Conservation (phyloP, 2,329 filamentous ascomycete species). For the Aquanectria penicillioides region DNA sequence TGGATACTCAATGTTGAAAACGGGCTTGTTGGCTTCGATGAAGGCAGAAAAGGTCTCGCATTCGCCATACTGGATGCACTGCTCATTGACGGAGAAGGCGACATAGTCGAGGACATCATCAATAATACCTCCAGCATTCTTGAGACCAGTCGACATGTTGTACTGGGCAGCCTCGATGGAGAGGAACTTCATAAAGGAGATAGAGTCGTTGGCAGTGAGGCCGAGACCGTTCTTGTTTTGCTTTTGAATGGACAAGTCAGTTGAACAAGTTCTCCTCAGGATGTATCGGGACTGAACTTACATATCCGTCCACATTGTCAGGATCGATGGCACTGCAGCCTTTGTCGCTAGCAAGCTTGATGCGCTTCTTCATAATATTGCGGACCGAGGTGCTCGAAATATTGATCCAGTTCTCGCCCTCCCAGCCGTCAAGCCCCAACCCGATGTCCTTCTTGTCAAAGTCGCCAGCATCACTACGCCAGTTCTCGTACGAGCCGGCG, state of each 20-base stretch:
- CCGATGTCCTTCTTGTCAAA: slow-evolving; percentile 69
- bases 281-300: slow-evolving; percentile 43
- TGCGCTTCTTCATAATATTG: slow-evolving; percentile 69
- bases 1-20: slow-evolving; percentile 80
- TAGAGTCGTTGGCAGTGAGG: slow-evolving; percentile 65
- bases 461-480: slow-evolving; percentile 64
- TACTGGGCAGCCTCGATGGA: slow-evolving; percentile 61
- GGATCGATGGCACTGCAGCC: slow-evolving; percentile 77
- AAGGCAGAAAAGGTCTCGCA: slow-evolving; percentile 68
- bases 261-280: neutral
- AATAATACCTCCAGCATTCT: slow-evolving; percentile 74
- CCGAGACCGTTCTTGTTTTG: slow-evolving; percentile 71
- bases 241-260: slow-evolving; percentile 29
- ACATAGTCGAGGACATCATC: slow-evolving; percentile 56
- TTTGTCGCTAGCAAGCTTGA: slow-evolving; percentile 67
- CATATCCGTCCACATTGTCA: slow-evolving; percentile 76
- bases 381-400: slow-evolving; percentile 67
- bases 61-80: slow-evolving; percentile 70
- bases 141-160: slow-evolving; percentile 72
- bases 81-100: slow-evolving; percentile 76
- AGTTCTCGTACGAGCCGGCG: slow-evolving; percentile 74
- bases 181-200: slow-evolving; percentile 70
- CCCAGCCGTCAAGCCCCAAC: slow-evolving; percentile 69
- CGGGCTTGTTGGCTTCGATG: slow-evolving; percentile 69
- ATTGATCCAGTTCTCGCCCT: slow-evolving; percentile 74